Percentiles rank a stretch among this genome's conserved stretches.
phyloP scores from a whole-genome alignment of 2,329 filamentous ascomycete genomes.

The Amylocarpus encephaloides region DNA sequence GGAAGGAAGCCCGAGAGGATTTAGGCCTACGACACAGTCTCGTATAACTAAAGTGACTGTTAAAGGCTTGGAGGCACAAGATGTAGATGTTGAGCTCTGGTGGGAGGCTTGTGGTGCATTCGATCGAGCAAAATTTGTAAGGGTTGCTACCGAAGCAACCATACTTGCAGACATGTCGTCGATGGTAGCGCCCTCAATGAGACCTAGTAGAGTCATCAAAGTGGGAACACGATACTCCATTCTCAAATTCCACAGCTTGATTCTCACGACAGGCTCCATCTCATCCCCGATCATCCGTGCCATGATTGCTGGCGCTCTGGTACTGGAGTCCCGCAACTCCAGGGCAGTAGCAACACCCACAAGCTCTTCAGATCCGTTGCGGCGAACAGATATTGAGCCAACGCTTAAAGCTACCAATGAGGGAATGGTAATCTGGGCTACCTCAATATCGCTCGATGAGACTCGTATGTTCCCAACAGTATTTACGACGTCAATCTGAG shows the following conservation, averaged over 20 bases:
- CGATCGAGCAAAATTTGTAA: constrained; percentile 58
- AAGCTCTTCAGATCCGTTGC: constrained; percentile 66
- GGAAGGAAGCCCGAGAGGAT: constrained; percentile 67
- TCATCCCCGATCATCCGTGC: constrained; percentile 88
- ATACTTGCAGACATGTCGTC: constrained; percentile 72
- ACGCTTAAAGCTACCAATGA: constrained; percentile 75
- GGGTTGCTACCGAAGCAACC: constrained; percentile 70
- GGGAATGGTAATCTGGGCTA: constrained; percentile 78
- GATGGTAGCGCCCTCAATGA: constrained; percentile 59
- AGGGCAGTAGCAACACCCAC: constrained; percentile 46
- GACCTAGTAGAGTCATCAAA: constrained; percentile 69
- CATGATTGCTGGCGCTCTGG: constrained; percentile 66
- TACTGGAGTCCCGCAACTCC: constrained; percentile 23
- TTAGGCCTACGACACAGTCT: constrained; percentile 78
- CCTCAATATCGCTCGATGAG: constrained; percentile 56
- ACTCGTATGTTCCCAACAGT: constrained; percentile 60
- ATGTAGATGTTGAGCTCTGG: constrained; percentile 6
- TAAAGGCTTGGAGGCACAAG: constrained; percentile 45
- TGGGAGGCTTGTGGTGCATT: constrained; percentile 21
- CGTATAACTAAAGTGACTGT: constrained; percentile 68
- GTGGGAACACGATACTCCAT: constrained; percentile 87
- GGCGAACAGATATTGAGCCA: constrained; percentile 51
- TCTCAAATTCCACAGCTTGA: constrained; percentile 78
- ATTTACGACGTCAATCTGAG: constrained; percentile 57
- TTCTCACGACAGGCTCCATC: constrained; percentile 81